Conservation (phyloP, 2,329 filamentous ascomycete genomes). For the Aspergillus tamarii region DNA sequence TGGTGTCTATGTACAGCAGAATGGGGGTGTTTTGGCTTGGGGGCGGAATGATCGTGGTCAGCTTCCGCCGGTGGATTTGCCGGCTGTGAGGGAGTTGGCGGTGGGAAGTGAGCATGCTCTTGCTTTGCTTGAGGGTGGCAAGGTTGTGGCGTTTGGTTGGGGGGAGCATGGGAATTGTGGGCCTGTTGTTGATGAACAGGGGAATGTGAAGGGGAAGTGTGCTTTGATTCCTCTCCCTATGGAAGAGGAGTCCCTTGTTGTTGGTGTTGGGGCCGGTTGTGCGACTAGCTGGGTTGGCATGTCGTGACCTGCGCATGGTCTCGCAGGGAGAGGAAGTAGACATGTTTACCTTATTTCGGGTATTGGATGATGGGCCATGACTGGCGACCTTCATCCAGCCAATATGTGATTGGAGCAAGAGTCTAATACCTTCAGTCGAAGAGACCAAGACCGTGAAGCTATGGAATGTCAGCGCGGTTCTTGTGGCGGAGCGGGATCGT, state of each 20-base stretch:
- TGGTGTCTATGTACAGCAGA: conserved; percentile 70
- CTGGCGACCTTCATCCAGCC: not conserved
- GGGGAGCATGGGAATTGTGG: conserved; percentile 98
- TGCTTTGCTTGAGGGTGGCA: conserved; percentile 65
- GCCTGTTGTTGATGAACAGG: conserved; percentile 60
- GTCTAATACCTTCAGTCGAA: conserved; percentile 41
- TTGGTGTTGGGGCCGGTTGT: conserved; percentile 77
- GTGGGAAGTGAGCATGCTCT: conserved; percentile 91
- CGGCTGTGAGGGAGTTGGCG: conserved; percentile 65
- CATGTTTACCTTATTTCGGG: not conserved
- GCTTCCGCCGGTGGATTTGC: conserved; percentile 66
- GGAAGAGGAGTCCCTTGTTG: conserved; percentile 56
- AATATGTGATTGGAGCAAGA: not conserved
- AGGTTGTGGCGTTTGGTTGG: conserved; percentile 90
- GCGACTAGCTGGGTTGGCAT: conserved; percentile 78
- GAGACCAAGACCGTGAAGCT: conserved; percentile 44
- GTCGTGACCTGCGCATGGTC: conserved; percentile 23
- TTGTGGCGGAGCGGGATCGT: conserved; percentile 4
- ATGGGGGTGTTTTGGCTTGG: conserved; percentile 71
- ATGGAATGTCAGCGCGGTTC: conserved; percentile 24
- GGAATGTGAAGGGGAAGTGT: conserved; percentile 70
- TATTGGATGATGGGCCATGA: not conserved
- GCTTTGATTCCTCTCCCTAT: conserved; percentile 67
- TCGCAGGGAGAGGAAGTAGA: not conserved
- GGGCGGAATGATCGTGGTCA: conserved; percentile 86